Percentiles rank a stretch among this genome's conserved stretches.
phyloP scores from a whole-genome alignment of 768 basidiomycete species.

The Gelatoporia subvermispora region DNA sequence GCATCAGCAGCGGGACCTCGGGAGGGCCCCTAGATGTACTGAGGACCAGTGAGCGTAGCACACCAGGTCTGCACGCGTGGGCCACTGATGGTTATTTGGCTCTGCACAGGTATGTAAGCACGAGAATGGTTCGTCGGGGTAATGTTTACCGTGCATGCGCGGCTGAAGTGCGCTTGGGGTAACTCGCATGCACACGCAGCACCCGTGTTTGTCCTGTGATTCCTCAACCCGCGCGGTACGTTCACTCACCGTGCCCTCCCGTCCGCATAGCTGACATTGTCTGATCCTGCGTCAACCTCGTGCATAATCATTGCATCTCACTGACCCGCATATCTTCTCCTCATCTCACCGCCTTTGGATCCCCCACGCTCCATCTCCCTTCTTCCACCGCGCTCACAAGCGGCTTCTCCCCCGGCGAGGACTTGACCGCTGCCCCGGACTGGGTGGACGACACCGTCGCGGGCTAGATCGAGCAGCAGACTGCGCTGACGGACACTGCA shows the following conservation, averaged over 20 bases:
- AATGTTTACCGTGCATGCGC: neutral
- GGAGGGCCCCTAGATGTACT: conserved; percentile 66
- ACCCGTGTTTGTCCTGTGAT: conserved; percentile 64
- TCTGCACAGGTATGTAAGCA: conserved; percentile 6
- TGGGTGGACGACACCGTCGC: conserved; percentile 67
- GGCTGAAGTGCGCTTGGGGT: neutral
- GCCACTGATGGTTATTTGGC: no score
- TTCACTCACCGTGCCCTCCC: neutral
- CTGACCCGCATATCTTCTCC: no score
- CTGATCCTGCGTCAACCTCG: no score
- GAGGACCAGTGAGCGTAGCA: conserved; percentile 65
- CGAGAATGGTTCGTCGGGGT: conserved; percentile 4
- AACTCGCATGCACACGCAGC: conserved; percentile 33
- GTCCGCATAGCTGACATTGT: no score
- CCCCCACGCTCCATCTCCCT: neutral
- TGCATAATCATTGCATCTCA: no score
- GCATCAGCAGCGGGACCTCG: conserved; percentile 62
- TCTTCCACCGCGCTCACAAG: conserved; percentile 26
- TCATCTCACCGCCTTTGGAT: no score
- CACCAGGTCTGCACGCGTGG: no score
- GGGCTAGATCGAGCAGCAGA: conserved; percentile 54
- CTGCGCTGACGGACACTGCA: conserved; percentile 43
- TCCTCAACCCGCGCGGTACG: conserved; percentile 71
- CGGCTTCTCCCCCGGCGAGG: conserved; percentile 42
- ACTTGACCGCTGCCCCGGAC: conserved; percentile 47